A percentile compares a stretch with the other conserved stretches of the same genome.
Conservation (phyloP, 2,329 filamentous ascomycete genomes). For the Helotiales sp. region DNA sequence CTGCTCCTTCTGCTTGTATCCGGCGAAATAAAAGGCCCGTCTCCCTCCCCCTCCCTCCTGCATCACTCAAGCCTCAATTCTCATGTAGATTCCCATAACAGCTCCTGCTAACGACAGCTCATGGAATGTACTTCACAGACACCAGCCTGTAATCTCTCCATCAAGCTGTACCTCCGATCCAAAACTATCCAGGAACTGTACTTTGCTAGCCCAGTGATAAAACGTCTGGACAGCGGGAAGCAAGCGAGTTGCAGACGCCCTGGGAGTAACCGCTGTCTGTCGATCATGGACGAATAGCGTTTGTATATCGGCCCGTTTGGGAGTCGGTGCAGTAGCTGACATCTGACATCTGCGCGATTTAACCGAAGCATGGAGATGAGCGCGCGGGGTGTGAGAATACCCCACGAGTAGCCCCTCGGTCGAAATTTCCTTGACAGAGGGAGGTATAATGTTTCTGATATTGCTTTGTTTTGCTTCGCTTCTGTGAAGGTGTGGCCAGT, state of each 20-base stretch:
- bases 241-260: not conserved
- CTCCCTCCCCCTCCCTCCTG: slow-evolving; percentile 22
- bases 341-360: slow-evolving; percentile 4
- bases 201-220: not conserved
- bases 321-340: not conserved
- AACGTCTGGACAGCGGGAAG: not conserved
- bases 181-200: not conserved
- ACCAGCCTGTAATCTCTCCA: not conserved
- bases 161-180: not conserved
- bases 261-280: not conserved
- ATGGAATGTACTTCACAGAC: not conserved
- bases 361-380: not conserved
- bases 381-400: not conserved
- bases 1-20: not conserved
- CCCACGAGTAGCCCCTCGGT: not conserved
- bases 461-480: not conserved
- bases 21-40: slow-evolving; percentile 27
- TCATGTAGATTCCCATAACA: not conserved
- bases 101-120: not conserved
- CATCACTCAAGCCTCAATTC: not conserved
- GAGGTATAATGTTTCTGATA: not conserved
- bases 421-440: not conserved
- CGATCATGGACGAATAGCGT: not conserved
- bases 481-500: not conserved
- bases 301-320: not conserved